Evolutionary conservation across 768 basidiomycete species (phyloP), one percentile per base, ranked within the genome.

Genomic region (Xanthoconium purpureum): DNA sequence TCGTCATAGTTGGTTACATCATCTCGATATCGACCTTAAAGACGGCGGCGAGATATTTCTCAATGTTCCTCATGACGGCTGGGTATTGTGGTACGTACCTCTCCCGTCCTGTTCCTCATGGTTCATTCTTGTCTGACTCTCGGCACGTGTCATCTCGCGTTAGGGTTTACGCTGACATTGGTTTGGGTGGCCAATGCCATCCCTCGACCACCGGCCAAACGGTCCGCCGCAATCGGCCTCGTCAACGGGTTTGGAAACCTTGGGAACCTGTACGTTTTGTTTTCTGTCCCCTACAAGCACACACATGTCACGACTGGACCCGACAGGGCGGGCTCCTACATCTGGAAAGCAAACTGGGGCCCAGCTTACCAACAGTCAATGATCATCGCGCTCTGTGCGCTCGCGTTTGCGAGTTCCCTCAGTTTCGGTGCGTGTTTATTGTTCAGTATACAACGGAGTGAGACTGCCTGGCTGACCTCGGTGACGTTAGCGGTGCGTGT

Each of bases 301-400:
- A 35, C 12, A 35, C 33, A 35, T 35, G 33, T 35, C 33, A 35
- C 33, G 33, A 35, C 33, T 12, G 33, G 33, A 8, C 12, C 33
- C 33, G 4, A 40, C 45, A 85, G 84, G 3, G 81, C 84, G 61
- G 81, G 82, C 5, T 84, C 83, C 0, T 86, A 80, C 60, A 77
- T 79, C 0, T 87, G 85, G 85, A 80, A 80, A 60, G 63, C 79
- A 2, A 64, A 66, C 18, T 87, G 84, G 84, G 74, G 82, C 6
- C 85, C 85, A 0, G 61, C 77, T 57, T 87, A 87, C 61, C 84
- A 84, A 46, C 84, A 74, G 40, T 83, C 83, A 2, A 83, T 87
- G 83, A 74, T 74, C 44, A 83, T 87, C 51, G 74, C 73, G 9
- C 62, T 77, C 18, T 68, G 47, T 24, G 15, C 8, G 7, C 64